Base-by-base conservation (phyloP, 805 yeast genomes). In the Saturnispora sekii region DNA sequence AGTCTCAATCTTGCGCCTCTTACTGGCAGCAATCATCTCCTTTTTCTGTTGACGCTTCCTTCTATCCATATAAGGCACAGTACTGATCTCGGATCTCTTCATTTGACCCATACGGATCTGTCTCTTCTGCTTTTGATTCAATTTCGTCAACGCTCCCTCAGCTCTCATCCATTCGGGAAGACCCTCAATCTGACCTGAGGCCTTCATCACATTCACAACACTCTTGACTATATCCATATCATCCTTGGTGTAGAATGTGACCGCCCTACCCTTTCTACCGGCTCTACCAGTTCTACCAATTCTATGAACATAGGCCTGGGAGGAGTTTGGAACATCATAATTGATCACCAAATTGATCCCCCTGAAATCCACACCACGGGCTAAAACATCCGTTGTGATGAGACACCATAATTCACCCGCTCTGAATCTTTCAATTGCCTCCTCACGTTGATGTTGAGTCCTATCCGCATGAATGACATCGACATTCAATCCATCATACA, bases 241-340 rank as follows among this genome's bases (percentile, higher is more conserved):
- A 51, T 86, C 95, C 59, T 88, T 89, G 21, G 98, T 90, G 67
- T 84, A 93, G 52, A 89, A 81, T 0, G 98, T 93, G 15, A 93
- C 77, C 0, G 97, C 97, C 54, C 73, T 74, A 46, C 99, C 98
- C 8, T 66, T 57, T 48, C 83, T 77, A 1, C 95, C 96, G 44
- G 87, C 96, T 72, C 99, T 81, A 53, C 98, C 99, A 2, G 98
- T 90, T 72, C 99, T 83, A 64, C 99, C 99, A 56, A 93, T 86
- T 67, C 99, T 78, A 64, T 93, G 99, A 38, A 93, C 96, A 61
- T 93, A 93, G 0, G 96, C 82, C 63, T 90, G 97, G 1, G 97
- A 87, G 37, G 83, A 77, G 55, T 79, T 84, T 14, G 99, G 99
- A 10, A 93, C 95, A 64, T 93, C 99, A 62, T 93, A 93, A 65